A percentile compares a stretch with the other conserved stretches of the same genome.
phyloP scores from a whole-genome alignment of 805 yeast species.

The Sugiyamaella lignohabitans region DNA sequence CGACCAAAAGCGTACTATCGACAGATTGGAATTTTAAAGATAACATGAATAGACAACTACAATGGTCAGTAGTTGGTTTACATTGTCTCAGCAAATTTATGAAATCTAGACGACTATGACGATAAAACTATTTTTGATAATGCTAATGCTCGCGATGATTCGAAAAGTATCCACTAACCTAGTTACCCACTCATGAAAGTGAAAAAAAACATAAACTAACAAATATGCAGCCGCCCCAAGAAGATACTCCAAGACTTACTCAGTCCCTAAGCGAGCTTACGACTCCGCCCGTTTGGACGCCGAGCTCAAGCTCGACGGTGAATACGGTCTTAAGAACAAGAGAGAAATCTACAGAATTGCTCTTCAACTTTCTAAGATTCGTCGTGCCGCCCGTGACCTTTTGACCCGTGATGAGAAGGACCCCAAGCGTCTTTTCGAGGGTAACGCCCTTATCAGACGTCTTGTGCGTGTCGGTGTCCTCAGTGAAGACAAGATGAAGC shows the following conservation, averaged over 20 bases:
- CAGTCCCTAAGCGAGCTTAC: slow-evolving; percentile 99
- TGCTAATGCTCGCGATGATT: too few relatives aligned
- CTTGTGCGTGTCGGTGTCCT: slow-evolving; percentile 98
- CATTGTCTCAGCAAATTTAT: too few relatives aligned
- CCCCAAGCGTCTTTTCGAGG: slow-evolving; percentile 99
- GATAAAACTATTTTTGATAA: too few relatives aligned
- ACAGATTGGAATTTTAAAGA: too few relatives aligned
- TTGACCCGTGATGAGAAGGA: slow-evolving; percentile 99
- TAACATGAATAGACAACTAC: too few relatives aligned
- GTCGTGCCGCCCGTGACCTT: slow-evolving; percentile 99
- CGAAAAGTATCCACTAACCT: too few relatives aligned
- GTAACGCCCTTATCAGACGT: slow-evolving; percentile 99
- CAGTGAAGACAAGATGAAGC: slow-evolving; percentile 98
- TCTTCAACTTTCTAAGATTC: slow-evolving; percentile 97
- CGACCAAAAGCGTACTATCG: too few relatives aligned
- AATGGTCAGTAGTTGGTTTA: too few relatives aligned
- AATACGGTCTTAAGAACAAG: slow-evolving; percentile 98
- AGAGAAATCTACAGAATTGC: slow-evolving; percentile 99
- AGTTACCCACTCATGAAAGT: too few relatives aligned
- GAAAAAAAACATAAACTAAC: too few relatives aligned
- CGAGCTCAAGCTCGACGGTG: slow-evolving; percentile 99
- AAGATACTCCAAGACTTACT: slow-evolving; percentile 98
- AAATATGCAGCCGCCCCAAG: slow-evolving; percentile 81
- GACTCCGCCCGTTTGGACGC: slow-evolving; percentile 99
- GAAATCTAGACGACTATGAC: too few relatives aligned